Base-by-base conservation (phyloP, 371 early-diverging fungal species). In the Mortierella sp. region DNA sequence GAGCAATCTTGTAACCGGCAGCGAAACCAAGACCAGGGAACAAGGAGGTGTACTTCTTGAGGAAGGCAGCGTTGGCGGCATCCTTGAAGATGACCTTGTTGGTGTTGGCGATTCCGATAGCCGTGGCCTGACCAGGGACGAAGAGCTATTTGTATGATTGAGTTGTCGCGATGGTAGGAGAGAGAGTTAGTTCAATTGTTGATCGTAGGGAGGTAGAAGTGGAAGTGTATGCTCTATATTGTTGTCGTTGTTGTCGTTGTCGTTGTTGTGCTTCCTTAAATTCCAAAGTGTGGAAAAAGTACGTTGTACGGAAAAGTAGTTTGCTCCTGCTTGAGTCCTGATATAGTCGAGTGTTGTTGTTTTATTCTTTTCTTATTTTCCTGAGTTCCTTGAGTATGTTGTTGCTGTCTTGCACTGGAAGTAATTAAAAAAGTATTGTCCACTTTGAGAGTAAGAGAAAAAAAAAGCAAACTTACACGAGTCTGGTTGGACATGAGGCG, bases 11-110 rank as follows among this genome's bases (percentile, higher is more conserved):
- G 93, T 97, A 98, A 6, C 98, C 98, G 45, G 98, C 98, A 28
- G 99, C 99, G 84, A 96, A 98, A 21, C 99, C 99, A 68, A 99
- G 93, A 76, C 99, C 99, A 2, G 99, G 99, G 92, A 99, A 99
- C 68, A 99, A 92, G 19, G 98, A 97, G 24, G 96, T 87, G 88
- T 97, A 98, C 88, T 97, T 97, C 79, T 91, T 85, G n/a, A 96
- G 50, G 45, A 94, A 92, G 5, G 95, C 87, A 70, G 94, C 90
- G 76, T 88, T 80, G 60, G 96, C 95, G 14, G 97, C 97, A 72
- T 98, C 97, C 93, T 96, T 90, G 60, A 88, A 82, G n/a, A 86
- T 75, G 48, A 81, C 86, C 77, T 81, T 81, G 82, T 85, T 85
- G 68, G 86, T 82, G 58, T 45, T 72, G 68, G 86, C 79, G 38